Percentiles rank a stretch among this genome's conserved stretches.
Evolutionary conservation across 129 eudicot species (phyloP).

Genomic region (Dittrichia graveolens): DNA sequence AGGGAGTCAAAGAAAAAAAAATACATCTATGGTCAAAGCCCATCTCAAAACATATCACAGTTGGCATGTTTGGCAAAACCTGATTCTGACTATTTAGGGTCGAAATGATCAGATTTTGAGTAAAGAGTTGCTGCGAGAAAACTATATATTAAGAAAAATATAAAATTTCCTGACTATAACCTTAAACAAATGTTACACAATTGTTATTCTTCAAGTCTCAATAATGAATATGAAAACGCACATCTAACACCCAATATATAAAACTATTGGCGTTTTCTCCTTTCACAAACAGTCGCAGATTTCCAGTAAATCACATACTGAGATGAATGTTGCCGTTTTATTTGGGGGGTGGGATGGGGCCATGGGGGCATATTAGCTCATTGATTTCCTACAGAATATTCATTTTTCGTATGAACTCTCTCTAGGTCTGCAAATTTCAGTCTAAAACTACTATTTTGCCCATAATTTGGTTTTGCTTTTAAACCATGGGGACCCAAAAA

Average conservation of each 20-base stretch:
- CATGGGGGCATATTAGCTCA: slow-evolving; percentile 1
- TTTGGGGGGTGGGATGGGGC: background rate
- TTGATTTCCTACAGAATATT: slow-evolving; percentile 3
- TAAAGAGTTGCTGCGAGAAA: background rate
- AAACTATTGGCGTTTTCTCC: too few species aligned
- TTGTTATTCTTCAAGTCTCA: background rate
- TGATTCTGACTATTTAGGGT: slow-evolving; percentile 3
- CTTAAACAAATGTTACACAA: background rate
- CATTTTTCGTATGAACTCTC: background rate
- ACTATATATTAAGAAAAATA: background rate
- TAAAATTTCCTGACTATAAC: background rate
- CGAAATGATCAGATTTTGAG: slow-evolving; percentile 3
- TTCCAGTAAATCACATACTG: background rate
- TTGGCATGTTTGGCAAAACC: background rate
- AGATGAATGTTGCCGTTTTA: background rate
- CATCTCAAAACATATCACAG: background rate
- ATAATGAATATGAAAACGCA: background rate
- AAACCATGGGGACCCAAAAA: background rate
- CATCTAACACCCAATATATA: background rate
- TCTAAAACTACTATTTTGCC: background rate
- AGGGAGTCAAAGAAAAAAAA: slow-evolving; percentile 4
- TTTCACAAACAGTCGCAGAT: too few species aligned
- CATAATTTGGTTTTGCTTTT: background rate
- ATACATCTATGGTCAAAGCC: slow-evolving; percentile 1
- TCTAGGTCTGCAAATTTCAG: background rate